Conservation (phyloP, 2,329 filamentous ascomycete genomes). For the Phialophora expanda region DNA sequence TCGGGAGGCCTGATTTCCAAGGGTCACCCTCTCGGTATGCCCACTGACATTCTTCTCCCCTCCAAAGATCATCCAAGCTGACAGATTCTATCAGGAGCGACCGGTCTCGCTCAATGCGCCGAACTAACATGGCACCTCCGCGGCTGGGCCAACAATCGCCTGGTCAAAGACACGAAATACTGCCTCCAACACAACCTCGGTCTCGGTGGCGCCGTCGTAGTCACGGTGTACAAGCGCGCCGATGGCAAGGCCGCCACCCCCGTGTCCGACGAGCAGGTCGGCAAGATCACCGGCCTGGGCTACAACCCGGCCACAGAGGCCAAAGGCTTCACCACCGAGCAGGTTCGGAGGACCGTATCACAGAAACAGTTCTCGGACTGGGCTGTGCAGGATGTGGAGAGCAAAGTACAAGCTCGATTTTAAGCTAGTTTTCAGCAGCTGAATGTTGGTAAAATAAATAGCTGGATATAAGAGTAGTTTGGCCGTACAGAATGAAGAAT, state of each 20-base stretch:
- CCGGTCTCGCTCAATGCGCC: conserved; percentile 92
- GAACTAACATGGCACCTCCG: conserved; percentile 95
- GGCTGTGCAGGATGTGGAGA: conserved; percentile 76
- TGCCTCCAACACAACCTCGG: conserved; percentile 93
- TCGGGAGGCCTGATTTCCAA: conserved; percentile 95
- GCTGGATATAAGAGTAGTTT: neutral
- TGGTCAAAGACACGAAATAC: conserved; percentile 69
- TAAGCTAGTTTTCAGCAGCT: conserved; percentile 34
- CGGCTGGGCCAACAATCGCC: conserved; percentile 92
- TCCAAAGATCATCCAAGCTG: conserved; percentile 4
- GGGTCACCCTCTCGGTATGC: conserved; percentile 80
- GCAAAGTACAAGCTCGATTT: conserved; percentile 75
- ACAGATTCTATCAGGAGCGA: conserved; percentile 58
- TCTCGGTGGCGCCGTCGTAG: conserved; percentile 86
- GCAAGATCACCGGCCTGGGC: conserved; percentile 70
- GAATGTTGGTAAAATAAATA: neutral
- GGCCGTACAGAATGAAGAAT: neutral
- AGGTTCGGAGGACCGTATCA: conserved; percentile 71
- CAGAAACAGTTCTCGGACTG: conserved; percentile 72
- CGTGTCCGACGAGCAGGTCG: conserved; percentile 68
- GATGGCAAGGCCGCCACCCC: conserved; percentile 71
- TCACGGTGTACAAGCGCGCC: conserved; percentile 84
- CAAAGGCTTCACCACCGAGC: conserved; percentile 80
- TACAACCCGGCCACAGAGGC: conserved; percentile 93
- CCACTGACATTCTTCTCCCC: neutral